Evolutionary conservation across 1,139 yeast species (phyloP).

Genomic region (Sporopachydermia cereana): DNA sequence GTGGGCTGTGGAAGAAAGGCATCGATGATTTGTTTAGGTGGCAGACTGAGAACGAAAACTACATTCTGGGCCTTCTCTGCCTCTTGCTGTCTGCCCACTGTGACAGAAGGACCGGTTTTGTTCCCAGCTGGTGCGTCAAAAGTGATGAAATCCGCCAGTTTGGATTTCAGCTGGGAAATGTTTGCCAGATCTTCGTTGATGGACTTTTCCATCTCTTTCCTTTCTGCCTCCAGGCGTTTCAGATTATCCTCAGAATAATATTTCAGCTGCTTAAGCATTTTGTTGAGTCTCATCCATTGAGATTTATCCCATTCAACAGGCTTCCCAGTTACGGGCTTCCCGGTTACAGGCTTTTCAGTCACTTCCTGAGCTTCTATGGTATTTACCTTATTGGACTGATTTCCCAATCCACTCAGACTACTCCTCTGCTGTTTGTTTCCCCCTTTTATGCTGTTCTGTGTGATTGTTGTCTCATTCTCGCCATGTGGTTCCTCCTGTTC

Average conservation of each 20-base stretch:
- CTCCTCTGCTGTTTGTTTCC: too few relatives aligned
- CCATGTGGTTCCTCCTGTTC: too few relatives aligned
- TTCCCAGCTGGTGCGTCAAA: not conserved
- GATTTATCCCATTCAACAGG: not conserved
- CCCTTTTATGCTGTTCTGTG: too few relatives aligned
- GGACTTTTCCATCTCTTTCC: not conserved
- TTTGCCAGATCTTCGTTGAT: constrained; percentile 4
- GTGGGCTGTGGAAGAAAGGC: not conserved
- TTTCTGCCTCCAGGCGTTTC: not conserved
- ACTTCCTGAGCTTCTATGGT: too few relatives aligned
- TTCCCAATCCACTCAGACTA: too few relatives aligned
- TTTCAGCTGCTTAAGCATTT: not conserved
- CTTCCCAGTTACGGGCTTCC: too few relatives aligned
- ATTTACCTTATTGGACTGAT: too few relatives aligned
- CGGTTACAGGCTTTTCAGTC: too few relatives aligned
- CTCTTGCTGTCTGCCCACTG: too few relatives aligned
- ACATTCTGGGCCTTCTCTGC: not conserved
- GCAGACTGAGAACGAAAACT: not conserved
- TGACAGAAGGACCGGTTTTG: not conserved
- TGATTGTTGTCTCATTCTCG: too few relatives aligned
- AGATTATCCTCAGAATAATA: not conserved
- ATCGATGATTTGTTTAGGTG: not conserved
- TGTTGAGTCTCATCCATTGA: not conserved
- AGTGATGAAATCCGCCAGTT: constrained; percentile 3
- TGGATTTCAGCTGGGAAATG: constrained; percentile 2